These are phyloP conservation scores for Phytopythium delawarense DNA, from an alignment of 352 stramenopile genomes.

Conservation along the genomic window DNA sequence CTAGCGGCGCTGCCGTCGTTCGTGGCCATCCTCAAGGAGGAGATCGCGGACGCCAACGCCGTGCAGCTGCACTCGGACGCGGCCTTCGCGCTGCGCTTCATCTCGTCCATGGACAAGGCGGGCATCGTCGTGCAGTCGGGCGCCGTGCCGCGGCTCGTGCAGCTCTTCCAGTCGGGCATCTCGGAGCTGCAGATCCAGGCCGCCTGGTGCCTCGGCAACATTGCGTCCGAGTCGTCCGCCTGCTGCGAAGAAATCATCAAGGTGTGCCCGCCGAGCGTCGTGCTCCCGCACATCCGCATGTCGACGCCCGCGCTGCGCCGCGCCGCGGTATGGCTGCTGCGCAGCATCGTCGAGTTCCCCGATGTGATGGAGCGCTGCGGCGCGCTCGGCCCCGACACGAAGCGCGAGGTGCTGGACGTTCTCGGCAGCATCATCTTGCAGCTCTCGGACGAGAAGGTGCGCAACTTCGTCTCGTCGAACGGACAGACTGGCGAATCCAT, in stretches of 20 bases:
- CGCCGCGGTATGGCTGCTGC: slow-evolving; percentile 77
- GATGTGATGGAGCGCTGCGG: slow-evolving; percentile 59
- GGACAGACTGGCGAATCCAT: slow-evolving; percentile 38
- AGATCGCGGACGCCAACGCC: slow-evolving; percentile 50
- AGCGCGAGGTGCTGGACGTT: slow-evolving; percentile 70
- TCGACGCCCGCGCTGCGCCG: slow-evolving; percentile 71
- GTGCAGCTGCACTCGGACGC: slow-evolving; percentile 84
- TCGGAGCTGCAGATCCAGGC: slow-evolving; percentile 87
- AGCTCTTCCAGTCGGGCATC: slow-evolving; percentile 83
- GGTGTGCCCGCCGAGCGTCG: slow-evolving; percentile 55
- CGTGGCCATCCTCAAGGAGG: slow-evolving; percentile 69
- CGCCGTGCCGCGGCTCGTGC: slow-evolving; percentile 70
- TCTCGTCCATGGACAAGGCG: slow-evolving; percentile 87
- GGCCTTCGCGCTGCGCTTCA: slow-evolving; percentile 83
- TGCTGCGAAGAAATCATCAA: slow-evolving; percentile 76
- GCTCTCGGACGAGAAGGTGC: slow-evolving; percentile 73
- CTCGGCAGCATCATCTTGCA: slow-evolving; percentile 74
- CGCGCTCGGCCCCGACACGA: slow-evolving; percentile 41
- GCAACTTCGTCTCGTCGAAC: slow-evolving; percentile 49
- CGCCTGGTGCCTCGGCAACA: slow-evolving; percentile 84
- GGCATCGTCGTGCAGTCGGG: slow-evolving; percentile 64
- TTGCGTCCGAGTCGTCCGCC: slow-evolving; percentile 67
- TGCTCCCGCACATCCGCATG: slow-evolving; percentile 84
- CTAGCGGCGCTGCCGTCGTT: slow-evolving; percentile 78
- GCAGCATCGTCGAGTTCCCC: slow-evolving; percentile 81